Percentiles rank a stretch among this genome's conserved stretches.
These are phyloP conservation scores for Vigna trinervia DNA, from an alignment of 306 rosid genomes.

Conservation along the genomic window DNA sequence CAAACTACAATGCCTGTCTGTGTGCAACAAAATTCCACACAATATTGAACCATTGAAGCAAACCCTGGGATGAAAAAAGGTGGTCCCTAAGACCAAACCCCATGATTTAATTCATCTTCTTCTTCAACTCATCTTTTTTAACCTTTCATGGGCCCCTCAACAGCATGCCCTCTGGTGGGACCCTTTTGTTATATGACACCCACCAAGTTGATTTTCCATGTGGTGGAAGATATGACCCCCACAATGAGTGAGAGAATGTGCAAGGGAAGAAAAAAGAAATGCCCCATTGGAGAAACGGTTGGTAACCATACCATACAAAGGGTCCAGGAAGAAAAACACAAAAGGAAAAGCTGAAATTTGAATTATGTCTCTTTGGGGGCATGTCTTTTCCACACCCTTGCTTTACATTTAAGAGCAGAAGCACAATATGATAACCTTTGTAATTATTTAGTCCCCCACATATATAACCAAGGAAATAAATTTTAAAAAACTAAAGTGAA, in stretches of 20 bases:
- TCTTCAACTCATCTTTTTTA: conserved; percentile 45
- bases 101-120: conserved; percentile 50
- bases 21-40: conserved; percentile 46
- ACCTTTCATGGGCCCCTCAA: conserved; percentile 52
- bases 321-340: conserved; percentile 48
- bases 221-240: conserved; percentile 53
- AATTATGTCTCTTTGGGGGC: conserved; percentile 64
- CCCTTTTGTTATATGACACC: conserved; percentile 48
- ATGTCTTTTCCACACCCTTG: conserved; percentile 55
- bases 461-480: conserved; percentile 38
- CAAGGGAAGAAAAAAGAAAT: conserved; percentile 42
- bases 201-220: conserved; percentile 47
- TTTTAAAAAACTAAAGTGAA: conserved; percentile 50
- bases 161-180: conserved; percentile 67
- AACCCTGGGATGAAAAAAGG: conserved; percentile 47
- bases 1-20: conserved; percentile 50
- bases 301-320: conserved; percentile 50
- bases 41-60: conserved; percentile 57
- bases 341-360: conserved; percentile 96
- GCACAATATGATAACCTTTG: conserved; percentile 64
- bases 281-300: conserved; percentile 55
- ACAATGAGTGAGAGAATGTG: conserved; percentile 49
- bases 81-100: conserved; percentile 63
- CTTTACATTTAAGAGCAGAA: conserved; percentile 62
- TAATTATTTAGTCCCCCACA: conserved; percentile 97